These are phyloP conservation scores for Backusella sp. DNA, from an alignment of 192 early-diverging fungal species.

Conservation along the genomic window DNA sequence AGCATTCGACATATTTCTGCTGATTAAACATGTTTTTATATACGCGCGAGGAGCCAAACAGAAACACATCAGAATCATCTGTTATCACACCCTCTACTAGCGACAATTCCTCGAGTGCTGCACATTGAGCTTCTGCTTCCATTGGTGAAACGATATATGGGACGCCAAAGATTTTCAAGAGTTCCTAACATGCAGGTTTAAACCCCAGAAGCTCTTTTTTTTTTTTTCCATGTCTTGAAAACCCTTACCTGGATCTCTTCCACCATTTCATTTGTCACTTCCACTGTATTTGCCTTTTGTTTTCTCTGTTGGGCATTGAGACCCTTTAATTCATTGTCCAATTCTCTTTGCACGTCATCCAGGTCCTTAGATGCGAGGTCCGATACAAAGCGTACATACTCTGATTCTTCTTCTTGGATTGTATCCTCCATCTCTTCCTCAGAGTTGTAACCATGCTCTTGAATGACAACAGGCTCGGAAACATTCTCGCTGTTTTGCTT, in stretches of 20 bases:
- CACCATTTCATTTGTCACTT: constrained; percentile 71
- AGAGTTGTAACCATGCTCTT: constrained; percentile 17
- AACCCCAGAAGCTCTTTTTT: neutral
- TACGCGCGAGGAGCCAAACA: constrained; percentile 82
- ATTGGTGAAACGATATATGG: constrained; percentile 91
- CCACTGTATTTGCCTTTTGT: constrained; percentile 59
- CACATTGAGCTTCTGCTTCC: constrained; percentile 99
- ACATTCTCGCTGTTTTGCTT: neutral
- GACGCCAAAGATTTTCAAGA: constrained; percentile 89
- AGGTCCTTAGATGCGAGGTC: constrained; percentile 42
- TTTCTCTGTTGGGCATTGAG: constrained; percentile 50
- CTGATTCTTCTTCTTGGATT: constrained; percentile 48
- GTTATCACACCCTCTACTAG: constrained; percentile 95
- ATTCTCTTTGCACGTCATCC: constrained; percentile 36
- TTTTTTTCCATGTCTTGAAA: neutral
- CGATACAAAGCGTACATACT: constrained; percentile 67
- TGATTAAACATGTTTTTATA: constrained; percentile 96
- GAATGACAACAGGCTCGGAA: neutral
- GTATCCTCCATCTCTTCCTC: constrained; percentile 31
- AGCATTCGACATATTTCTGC: constrained; percentile 87
- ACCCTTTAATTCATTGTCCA: constrained; percentile 51
- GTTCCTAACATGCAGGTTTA: constrained; percentile 40
- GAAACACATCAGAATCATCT: constrained; percentile 96
- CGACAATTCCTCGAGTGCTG: constrained; percentile 50
- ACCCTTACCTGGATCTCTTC: constrained; percentile 59